Evolutionary conservation across 2,329 filamentous ascomycete species (phyloP), one percentile per base, ranked within the genome.

Genomic region (Hypoxylon sp.): DNA sequence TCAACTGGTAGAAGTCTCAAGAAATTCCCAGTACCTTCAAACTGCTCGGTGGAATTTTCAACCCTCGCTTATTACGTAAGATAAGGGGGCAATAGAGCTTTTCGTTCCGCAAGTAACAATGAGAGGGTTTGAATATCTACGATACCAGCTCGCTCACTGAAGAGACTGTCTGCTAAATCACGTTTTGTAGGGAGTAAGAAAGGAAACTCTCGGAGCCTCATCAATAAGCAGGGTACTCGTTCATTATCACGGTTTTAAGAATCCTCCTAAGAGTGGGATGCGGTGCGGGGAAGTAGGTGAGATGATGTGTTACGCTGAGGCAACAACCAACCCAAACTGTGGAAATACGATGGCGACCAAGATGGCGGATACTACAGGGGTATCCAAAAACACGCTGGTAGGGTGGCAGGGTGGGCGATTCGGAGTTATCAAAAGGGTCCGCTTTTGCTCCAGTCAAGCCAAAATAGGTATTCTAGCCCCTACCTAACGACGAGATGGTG

Each of bases 241-340:
- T 27, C 41, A 37, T 39, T 39, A 16, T 32, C 30, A 41, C 25
- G 32, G 37, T 21, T 21, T 57, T 58, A 59, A 30, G n/a, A 56
- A 52, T 63, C 51, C 37, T 68, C 39, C 54, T 55, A 54, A 59
- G 61, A 47, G 65, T 55, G 45, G 61, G 61, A 53, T 62, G 39
- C 16, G 19, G 50, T 65, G 65, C 51, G 65, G 65, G 58, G 65
- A 61, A 57, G 32, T 39, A 52, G 21, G 62, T 65, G 39, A 65
- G 65, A 62, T 45, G 48, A 50, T 16, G 53, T 59, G 60, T n/a
- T 53, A 32, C 39, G 29, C 23, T 29, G 29, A 50, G n/a, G 43
- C 25, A 51, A 54, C 21, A 50, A 56, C 41, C 48, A 54, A 59
- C 47, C 21, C 19, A 53, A 46, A 37, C 46, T 48, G 3, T 3